Percentiles rank a stretch among this genome's conserved stretches.
Evolutionary conservation across 2,329 filamentous ascomycete genomes (phyloP).

Genomic region (Paradendryphiella salina): DNA sequence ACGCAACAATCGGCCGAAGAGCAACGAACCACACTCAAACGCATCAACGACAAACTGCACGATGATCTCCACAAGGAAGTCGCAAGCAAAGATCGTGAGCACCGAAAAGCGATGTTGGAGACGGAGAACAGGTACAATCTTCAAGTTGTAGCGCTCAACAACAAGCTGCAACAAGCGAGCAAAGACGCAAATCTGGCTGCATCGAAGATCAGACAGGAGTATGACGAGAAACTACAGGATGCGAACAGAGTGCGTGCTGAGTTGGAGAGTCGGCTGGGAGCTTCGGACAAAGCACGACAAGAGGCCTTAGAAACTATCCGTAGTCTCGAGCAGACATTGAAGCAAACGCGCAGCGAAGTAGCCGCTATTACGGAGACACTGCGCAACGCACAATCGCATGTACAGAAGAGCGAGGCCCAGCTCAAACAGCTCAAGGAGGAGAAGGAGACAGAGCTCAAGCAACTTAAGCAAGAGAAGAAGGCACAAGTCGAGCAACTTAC

Average conservation of each 20-base stretch:
- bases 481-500: slow-evolving; percentile 33
- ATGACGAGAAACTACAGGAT: slow-evolving; percentile 40
- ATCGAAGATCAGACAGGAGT: slow-evolving; percentile 39
- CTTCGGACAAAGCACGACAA: slow-evolving; percentile 31
- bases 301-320: slow-evolving; percentile 35
- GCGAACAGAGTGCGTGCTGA: slow-evolving; percentile 29
- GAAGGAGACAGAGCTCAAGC: slow-evolving; percentile 1
- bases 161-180: slow-evolving; percentile 39
- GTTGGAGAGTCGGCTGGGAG: slow-evolving; percentile 32
- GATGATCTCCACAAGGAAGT: slow-evolving; percentile 69
- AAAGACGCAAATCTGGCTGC: slow-evolving; percentile 36
- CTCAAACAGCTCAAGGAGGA: slow-evolving; percentile 47
- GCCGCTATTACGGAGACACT: slow-evolving; percentile 27
- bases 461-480: slow-evolving; percentile 17
- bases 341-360: slow-evolving; percentile 33
- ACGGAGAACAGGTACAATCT: slow-evolving; percentile 55
- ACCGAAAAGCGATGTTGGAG: slow-evolving; percentile 41
- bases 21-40: slow-evolving; percentile 59
- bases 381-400: slow-evolving; percentile 29
- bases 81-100: slow-evolving; percentile 52
- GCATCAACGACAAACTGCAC: slow-evolving; percentile 71
- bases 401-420: slow-evolving; percentile 33
- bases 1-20: slow-evolving; percentile 57
- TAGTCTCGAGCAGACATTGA: slow-evolving; percentile 32
- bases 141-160: slow-evolving; percentile 45